phyloP scores from a whole-genome alignment of 1,284 basidiomycete genomes.

The Leccinum ponderosum region DNA sequence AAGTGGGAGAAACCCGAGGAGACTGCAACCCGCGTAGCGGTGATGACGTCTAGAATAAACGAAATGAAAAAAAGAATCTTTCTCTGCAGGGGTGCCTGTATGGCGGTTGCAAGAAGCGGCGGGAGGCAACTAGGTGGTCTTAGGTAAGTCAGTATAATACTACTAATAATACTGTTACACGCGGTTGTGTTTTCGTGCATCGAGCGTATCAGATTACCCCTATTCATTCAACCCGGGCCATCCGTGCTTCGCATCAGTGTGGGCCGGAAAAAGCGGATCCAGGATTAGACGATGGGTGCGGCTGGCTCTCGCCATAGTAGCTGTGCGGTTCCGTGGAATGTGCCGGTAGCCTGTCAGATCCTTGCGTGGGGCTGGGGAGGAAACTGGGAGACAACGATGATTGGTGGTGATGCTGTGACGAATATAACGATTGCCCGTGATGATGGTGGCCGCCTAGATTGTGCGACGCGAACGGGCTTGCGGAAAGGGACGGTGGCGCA shows the following conservation, averaged over 20 bases:
- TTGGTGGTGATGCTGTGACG: slow-evolving; percentile 34
- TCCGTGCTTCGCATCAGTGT: slow-evolving; percentile 35
- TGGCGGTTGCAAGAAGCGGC: slow-evolving; percentile 30
- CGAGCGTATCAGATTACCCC: slow-evolving; percentile 19
- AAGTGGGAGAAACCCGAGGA: slow-evolving; percentile 18
- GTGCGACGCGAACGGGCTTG: slow-evolving; percentile 47
- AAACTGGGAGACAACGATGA: slow-evolving; percentile 29
- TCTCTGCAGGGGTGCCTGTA: slow-evolving; percentile 22
- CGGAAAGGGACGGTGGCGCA: slow-evolving; percentile 48
- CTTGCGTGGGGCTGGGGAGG: slow-evolving; percentile 32
- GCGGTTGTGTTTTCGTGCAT: slow-evolving; percentile 20
- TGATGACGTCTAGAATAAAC: slow-evolving; percentile 25
- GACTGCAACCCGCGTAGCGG: slow-evolving; percentile 23
- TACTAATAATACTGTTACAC: slow-evolving; percentile 38
- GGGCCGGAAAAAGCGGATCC: slow-evolving; percentile 50
- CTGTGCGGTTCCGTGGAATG: slow-evolving; percentile 35
- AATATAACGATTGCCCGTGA: slow-evolving; percentile 30
- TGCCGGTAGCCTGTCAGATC: slow-evolving; percentile 32
- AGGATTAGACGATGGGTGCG: slow-evolving; percentile 45
- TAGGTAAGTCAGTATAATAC: slow-evolving; percentile 36
- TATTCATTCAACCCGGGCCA: slow-evolving; percentile 5
- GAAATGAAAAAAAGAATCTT: slow-evolving; percentile 22
- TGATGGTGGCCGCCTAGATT: slow-evolving; percentile 29
- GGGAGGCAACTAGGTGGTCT: slow-evolving; percentile 31
- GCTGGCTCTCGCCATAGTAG: slow-evolving; percentile 39